Percentiles rank a stretch among this genome's conserved stretches.
Evolutionary conservation across 2,329 filamentous ascomycete species (phyloP).

Genomic region (Nannizziopsis arthrosporioides): DNA sequence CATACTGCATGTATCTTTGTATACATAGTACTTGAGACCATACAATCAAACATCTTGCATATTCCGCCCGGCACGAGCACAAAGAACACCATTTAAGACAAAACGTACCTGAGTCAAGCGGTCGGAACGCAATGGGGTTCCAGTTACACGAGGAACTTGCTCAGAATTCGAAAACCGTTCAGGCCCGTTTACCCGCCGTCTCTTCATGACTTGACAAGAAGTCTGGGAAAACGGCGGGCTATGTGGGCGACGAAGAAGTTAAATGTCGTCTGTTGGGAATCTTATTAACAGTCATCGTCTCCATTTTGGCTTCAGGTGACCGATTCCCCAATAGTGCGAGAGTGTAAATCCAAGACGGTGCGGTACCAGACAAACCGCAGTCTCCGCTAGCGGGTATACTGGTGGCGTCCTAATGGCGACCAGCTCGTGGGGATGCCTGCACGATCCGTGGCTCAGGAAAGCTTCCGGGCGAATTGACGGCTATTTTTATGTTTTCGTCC

Average conservation of each 20-base stretch:
- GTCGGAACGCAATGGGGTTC: no score
- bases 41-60: no score
- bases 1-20: no score
- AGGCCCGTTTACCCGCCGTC: constrained; percentile 3
- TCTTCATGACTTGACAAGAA: background rate
- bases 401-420: background rate
- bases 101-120: no score
- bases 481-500: background rate
- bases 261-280: background rate
- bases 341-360: no score
- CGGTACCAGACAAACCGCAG: background rate
- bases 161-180: background rate
- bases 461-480: background rate
- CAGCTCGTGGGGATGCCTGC: background rate
- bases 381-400: background rate
- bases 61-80: no score
- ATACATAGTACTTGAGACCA: no score
- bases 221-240: background rate
- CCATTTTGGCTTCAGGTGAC: constrained; percentile 7
- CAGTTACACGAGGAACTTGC: no score
- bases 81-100: no score
- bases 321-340: background rate
- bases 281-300: background rate
- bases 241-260: constrained; percentile 3
- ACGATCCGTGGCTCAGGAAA: constrained; percentile 2